These are phyloP conservation scores for Colletotrichum melonis DNA, from an alignment of 2,329 filamentous ascomycete species.

Conservation along the genomic window DNA sequence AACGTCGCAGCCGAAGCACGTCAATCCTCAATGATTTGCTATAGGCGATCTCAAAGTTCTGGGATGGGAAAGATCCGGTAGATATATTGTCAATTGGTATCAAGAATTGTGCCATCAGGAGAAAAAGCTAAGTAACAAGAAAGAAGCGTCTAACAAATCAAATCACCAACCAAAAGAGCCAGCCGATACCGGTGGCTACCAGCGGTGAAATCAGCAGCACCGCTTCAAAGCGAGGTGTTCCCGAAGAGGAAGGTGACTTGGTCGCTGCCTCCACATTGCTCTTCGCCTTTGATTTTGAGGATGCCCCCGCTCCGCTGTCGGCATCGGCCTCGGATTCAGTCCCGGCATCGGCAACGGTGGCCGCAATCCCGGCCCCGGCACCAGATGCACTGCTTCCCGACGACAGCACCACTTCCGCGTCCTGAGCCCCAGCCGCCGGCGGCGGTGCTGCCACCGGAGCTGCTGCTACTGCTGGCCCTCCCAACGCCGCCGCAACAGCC, in stretches of 20 bases:
- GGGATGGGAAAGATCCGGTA: neutral
- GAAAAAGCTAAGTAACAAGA: neutral
- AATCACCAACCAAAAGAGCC: neutral
- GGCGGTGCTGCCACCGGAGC: conserved; percentile 1
- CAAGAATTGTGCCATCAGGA: neutral
- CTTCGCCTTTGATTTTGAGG: neutral
- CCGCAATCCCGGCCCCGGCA: neutral
- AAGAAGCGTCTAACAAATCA: neutral
- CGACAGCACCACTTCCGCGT: neutral
- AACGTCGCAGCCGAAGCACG: conserved; percentile 16
- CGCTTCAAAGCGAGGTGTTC: neutral
- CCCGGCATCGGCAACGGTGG: conserved; percentile 1
- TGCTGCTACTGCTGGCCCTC: conserved; percentile 27
- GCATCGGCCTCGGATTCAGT: neutral
- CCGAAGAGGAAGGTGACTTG: conserved; percentile 16
- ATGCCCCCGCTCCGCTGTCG: neutral
- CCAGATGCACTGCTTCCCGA: neutral
- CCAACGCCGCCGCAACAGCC: conserved; percentile 48
- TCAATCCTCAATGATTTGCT: neutral
- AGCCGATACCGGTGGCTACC: neutral
- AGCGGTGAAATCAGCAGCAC: neutral
- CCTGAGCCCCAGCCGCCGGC: conserved; percentile 9
- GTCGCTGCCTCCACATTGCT: neutral
- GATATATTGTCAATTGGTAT: neutral
- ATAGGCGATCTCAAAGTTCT: neutral